Percentiles rank a stretch among this genome's conserved stretches.
Conservation (phyloP, 495 filamentous ascomycete species). For the Physcia stellaris region DNA sequence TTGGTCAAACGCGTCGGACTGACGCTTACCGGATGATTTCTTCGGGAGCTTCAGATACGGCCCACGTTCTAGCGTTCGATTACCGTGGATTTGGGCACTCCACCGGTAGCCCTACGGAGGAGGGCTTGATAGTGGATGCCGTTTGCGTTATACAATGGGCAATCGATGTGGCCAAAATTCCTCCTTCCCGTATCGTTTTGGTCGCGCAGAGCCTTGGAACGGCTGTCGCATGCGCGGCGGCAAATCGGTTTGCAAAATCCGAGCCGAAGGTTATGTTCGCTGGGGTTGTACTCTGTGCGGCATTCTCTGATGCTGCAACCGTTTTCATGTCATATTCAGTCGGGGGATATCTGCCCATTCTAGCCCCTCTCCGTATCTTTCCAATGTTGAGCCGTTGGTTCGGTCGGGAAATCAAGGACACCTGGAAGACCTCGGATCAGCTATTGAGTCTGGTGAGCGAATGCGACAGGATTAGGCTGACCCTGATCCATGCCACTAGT, state of each 20-base stretch:
- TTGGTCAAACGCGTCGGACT: constrained; percentile 38
- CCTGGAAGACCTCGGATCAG: constrained; percentile 39
- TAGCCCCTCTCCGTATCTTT: constrained; percentile 57
- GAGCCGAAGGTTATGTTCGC: constrained; percentile 30
- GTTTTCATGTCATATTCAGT: constrained; percentile 61
- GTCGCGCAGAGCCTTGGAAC: constrained; percentile 86
- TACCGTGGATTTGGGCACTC: constrained; percentile 84
- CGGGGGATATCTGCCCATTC: constrained; percentile 60
- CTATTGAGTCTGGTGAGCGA: constrained; percentile 25
- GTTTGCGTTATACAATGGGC: constrained; percentile 56
- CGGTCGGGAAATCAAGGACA: constrained; percentile 34
- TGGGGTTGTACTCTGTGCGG: constrained; percentile 63
- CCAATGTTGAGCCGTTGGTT: constrained; percentile 36
- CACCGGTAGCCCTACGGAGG: constrained; percentile 66
- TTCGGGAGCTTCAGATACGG: constrained; percentile 13
- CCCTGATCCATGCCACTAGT: constrained; percentile 58
- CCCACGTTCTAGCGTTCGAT: constrained; percentile 62
- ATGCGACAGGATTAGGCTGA: constrained; percentile 42
- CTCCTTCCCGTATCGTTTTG: constrained; percentile 59
- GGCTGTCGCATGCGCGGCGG: constrained; percentile 59
- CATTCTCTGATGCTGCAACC: constrained; percentile 61
- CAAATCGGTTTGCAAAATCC: constrained; percentile 46
- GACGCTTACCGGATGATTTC: constrained; percentile 36
- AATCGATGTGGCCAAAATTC: constrained; percentile 43
- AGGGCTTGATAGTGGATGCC: constrained; percentile 70